These are phyloP conservation scores for Annulohypoxylon stygium DNA, from an alignment of 495 filamentous ascomycete species.

Conservation along the genomic window DNA sequence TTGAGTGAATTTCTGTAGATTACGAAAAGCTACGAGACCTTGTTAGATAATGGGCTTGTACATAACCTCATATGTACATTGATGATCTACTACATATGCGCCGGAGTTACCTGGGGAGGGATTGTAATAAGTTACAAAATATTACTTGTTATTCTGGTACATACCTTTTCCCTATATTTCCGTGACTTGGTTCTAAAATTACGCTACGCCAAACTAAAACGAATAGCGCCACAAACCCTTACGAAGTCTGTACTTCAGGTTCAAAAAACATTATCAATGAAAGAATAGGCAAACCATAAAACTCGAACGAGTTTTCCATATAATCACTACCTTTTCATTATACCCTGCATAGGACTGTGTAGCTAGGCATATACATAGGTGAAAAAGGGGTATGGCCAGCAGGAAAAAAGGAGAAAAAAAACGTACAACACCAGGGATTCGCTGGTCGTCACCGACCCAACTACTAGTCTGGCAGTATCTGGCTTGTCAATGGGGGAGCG, in stretches of 20 bases:
- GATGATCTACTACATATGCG: neutral
- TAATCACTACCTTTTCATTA: too few species aligned
- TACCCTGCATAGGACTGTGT: neutral
- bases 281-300: too few species aligned
- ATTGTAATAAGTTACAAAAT: neutral
- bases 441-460: constrained; percentile 65
- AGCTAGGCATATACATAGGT: too few species aligned
- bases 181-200: too few species aligned
- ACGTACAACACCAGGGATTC: constrained; percentile 63
- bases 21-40: constrained; percentile 3
- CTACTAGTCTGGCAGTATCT: constrained; percentile 58
- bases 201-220: too few species aligned
- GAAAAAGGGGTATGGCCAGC: too few species aligned
- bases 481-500: constrained; percentile 62
- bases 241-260: too few species aligned
- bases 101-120: neutral
- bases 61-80: constrained; percentile 29
- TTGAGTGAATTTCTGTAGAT: constrained; percentile 66
- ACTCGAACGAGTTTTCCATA: too few species aligned
- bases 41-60: constrained; percentile 23
- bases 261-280: too few species aligned
- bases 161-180: too few species aligned
- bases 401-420: constrained; percentile 20
- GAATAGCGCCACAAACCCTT: too few species aligned
- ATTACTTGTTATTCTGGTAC: neutral